Base-by-base conservation (phyloP, 495 filamentous ascomycete species). In the Xylaria venustula region DNA sequence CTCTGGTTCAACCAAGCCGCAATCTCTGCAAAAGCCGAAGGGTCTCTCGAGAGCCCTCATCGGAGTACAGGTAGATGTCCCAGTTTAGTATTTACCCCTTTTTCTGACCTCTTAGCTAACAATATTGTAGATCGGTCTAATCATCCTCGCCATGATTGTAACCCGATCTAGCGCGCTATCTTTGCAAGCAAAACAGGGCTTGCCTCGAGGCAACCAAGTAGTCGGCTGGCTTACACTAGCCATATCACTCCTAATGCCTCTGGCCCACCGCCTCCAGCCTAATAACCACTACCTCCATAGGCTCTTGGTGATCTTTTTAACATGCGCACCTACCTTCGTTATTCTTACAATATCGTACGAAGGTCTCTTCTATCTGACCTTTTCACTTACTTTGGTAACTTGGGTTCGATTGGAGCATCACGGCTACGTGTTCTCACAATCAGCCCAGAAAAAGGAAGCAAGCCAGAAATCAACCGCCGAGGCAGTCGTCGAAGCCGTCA, bases 331-430 rank as follows among this genome's bases (percentile, higher is more conserved):
- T 0, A 88, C 88, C 11, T 99, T 99, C 71, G 89, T 99, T 70
- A 90, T 98, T 65, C 88, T 99, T 60, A 96, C 92, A 23, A 98
- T 97, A 72, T 96, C 92, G 17, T 99, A 96, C 79, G 95, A 99
- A 72, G 94, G 95, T 0, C 80, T 99, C 3, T 99, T 99, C 76
- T 98, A 97, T 78, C 83, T 97, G 63, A 87, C 87, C 19, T 98
- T 97, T 75, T 92, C 86, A 68, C 78, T 88, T 45, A 87, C 88
- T 20, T 80, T 99, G 9, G 80, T 96, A 58, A 88, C 87, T 61
- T 99, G 95, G 95, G 91, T 97, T 20, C 85, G 87, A 22, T 79
- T 98, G 0, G 95, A 99, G 70, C 88, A 96, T 64, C 88, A 85
- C 37, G 83, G 91, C 55, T 88, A 91, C 72, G 74, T 76, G 2